Percentiles rank a stretch among this genome's conserved stretches.
Evolutionary conservation across 192 early-diverging fungal genomes (phyloP).

Genomic region (Chytriomyces confervae): DNA sequence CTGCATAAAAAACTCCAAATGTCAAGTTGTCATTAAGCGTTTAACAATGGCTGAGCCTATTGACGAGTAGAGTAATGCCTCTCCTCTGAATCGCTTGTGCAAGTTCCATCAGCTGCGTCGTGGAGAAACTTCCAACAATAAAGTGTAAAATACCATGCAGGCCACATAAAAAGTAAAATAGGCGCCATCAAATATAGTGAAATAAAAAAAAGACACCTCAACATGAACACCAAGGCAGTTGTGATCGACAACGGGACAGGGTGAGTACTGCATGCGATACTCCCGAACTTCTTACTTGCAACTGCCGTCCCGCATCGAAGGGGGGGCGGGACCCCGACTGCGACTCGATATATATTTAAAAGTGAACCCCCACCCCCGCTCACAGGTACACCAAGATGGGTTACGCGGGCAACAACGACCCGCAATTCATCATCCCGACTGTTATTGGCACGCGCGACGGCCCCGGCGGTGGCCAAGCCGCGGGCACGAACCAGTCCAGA

Average conservation of each 20-base stretch:
- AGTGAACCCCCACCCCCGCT: not conserved
- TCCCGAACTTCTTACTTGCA: not conserved
- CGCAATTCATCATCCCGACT: conserved; percentile 97
- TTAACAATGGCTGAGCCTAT: not conserved
- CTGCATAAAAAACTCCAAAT: conserved; percentile 15
- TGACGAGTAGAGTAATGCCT: too few species aligned
- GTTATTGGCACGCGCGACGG: conserved; percentile 81
- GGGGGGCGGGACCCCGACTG: not conserved
- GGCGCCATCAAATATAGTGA: not conserved
- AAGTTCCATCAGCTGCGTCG: too few species aligned
- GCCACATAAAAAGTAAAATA: too few species aligned
- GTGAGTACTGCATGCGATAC: conserved; percentile 52
- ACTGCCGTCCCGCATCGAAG: not conserved
- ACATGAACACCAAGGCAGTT: conserved; percentile 63
- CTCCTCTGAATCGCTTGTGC: too few species aligned
- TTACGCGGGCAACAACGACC: conserved; percentile 96
- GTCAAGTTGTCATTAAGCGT: conserved; percentile 11
- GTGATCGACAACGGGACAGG: conserved; percentile 99
- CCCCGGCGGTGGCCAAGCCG: conserved; percentile 49
- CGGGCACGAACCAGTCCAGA: conserved; percentile 13
- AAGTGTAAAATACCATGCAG: too few species aligned
- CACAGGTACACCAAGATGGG: conserved; percentile 94
- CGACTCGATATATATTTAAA: conserved; percentile 28
- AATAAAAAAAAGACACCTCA: not conserved
- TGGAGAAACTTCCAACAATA: too few species aligned